phyloP scores from a whole-genome alignment of 2,329 filamentous ascomycete genomes.

The Cadophora sp. region DNA sequence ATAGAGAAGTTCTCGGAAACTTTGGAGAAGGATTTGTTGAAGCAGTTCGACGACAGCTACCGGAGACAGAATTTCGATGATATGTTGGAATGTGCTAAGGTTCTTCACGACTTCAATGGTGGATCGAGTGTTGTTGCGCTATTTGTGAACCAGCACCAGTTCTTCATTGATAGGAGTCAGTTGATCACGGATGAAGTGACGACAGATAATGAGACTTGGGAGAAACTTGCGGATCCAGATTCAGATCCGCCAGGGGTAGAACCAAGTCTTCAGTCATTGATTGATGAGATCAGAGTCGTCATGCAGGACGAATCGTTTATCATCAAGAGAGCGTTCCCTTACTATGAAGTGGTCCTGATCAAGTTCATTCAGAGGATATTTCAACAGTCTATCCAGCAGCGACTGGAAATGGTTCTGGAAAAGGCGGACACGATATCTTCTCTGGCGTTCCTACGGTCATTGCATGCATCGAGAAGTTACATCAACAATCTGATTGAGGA shows the following conservation, averaged over 20 bases:
- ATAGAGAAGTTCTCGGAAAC: slow-evolving; percentile 98
- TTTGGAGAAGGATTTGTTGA: slow-evolving; percentile 90
- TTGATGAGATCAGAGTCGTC: slow-evolving; percentile 94
- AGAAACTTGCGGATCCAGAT: slow-evolving; percentile 92
- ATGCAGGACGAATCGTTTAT: slow-evolving; percentile 97
- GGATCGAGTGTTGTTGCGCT: slow-evolving; percentile 93
- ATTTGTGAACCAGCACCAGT: slow-evolving; percentile 98
- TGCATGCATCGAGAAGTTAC: slow-evolving; percentile 90
- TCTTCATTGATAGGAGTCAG: slow-evolving; percentile 97
- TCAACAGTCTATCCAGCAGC: slow-evolving; percentile 96
- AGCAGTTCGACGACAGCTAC: slow-evolving; percentile 98
- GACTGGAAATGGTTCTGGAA: slow-evolving; percentile 92
- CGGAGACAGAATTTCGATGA: slow-evolving; percentile 94
- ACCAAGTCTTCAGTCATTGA: slow-evolving; percentile 85
- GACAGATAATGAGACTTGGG: slow-evolving; percentile 73
- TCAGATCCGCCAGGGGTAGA: slow-evolving; percentile 90
- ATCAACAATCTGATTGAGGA: slow-evolving; percentile 90
- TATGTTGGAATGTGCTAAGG: slow-evolving; percentile 96
- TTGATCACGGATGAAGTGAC: slow-evolving; percentile 75
- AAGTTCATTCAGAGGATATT: slow-evolving; percentile 97
- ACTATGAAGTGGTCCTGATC: slow-evolving; percentile 90
- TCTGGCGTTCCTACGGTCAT: slow-evolving; percentile 85
- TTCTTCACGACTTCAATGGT: slow-evolving; percentile 94
- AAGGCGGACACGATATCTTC: slow-evolving; percentile 93
- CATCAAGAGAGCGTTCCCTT: slow-evolving; percentile 95